Evolutionary conservation across 2,329 filamentous ascomycete genomes (phyloP).

Genomic region (Ceratocystis eucalypticola): DNA sequence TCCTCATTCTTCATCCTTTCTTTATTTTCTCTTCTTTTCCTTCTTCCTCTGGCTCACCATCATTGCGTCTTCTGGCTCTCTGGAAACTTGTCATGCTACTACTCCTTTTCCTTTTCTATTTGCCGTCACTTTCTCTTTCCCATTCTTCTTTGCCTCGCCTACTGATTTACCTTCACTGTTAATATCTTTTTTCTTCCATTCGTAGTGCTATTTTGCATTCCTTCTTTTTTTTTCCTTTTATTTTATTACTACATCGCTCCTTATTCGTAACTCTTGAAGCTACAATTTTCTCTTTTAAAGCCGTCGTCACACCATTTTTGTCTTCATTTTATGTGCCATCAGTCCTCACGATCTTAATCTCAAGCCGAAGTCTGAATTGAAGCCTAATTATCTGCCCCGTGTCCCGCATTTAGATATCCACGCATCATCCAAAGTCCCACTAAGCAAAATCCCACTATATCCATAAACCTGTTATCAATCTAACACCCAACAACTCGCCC

Average conservation of each 20-base stretch:
- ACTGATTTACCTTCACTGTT: not conserved
- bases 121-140: not conserved
- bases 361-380: not conserved
- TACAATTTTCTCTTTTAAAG: not conserved
- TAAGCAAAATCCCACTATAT: not conserved
- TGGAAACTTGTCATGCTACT: not conserved
- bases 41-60: not conserved
- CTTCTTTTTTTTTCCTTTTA: not conserved
- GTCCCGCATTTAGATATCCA: not conserved
- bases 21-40: not conserved
- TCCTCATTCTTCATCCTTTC: constrained; percentile 4
- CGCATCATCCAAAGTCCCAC: not conserved
- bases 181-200: not conserved
- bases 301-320: not conserved
- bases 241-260: not conserved
- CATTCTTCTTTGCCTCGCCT: not conserved
- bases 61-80: not conserved
- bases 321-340: not conserved
- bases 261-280: not conserved
- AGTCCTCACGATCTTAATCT: not conserved
- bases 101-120: not conserved
- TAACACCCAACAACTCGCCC: not conserved
- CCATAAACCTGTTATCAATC: not conserved
- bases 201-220: not conserved
- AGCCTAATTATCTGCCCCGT: not conserved